A percentile compares a stretch with the other conserved stretches of the same genome.
These are phyloP conservation scores for Ascochyta fabae DNA, from an alignment of 2,329 filamentous ascomycete genomes.

Conservation along the genomic window DNA sequence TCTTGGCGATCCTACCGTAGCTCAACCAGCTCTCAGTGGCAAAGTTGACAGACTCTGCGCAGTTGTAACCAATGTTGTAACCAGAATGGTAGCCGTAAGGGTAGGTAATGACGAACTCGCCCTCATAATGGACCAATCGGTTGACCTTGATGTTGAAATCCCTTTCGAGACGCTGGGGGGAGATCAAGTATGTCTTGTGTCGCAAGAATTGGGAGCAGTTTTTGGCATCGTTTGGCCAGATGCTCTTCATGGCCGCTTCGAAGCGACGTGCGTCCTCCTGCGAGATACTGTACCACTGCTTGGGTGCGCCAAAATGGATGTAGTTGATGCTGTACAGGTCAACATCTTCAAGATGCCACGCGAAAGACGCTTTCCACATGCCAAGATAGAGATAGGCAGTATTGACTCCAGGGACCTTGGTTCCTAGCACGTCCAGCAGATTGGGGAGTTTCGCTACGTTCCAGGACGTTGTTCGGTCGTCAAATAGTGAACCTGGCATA, in stretches of 20 bases:
- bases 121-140: conserved; percentile 91
- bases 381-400: conserved; percentile 97
- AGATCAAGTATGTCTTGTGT: conserved; percentile 97
- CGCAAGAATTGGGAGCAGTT: conserved; percentile 94
- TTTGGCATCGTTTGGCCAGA: conserved; percentile 95
- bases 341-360: conserved; percentile 98
- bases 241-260: conserved; percentile 91
- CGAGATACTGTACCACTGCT: conserved; percentile 99
- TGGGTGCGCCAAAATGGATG: conserved; percentile 96
- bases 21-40: conserved; percentile 94
- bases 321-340: conserved; percentile 99
- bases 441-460: conserved; percentile 96
- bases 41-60: conserved; percentile 98
- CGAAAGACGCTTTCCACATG: conserved; percentile 99
- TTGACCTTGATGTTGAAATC: conserved; percentile 97
- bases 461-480: conserved; percentile 83
- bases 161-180: conserved; percentile 82
- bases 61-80: conserved; percentile 98
- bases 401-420: conserved; percentile 96
- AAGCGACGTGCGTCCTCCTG: conserved; percentile 93
- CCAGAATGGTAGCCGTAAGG: conserved; percentile 98
- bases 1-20: conserved; percentile 93
- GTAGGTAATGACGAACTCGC: conserved; percentile 98
- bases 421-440: conserved; percentile 88
- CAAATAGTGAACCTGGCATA: conserved; percentile 93